These are phyloP conservation scores for Berberis thunbergii DNA, from an alignment of 164 flowering plant species.

Conservation along the genomic window DNA sequence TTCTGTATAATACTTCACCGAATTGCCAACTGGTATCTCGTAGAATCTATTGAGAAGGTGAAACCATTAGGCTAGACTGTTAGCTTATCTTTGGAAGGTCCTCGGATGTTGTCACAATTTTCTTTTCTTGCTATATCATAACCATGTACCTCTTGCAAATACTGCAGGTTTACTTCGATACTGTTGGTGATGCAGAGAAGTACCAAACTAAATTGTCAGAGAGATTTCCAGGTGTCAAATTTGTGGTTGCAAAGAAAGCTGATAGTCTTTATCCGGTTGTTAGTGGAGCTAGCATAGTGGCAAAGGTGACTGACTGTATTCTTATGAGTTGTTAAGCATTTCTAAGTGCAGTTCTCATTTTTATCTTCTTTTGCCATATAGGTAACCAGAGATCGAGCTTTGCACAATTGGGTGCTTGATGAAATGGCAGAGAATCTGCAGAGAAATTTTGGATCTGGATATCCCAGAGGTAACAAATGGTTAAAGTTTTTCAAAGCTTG, in stretches of 20 bases:
- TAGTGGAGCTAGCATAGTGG: conserved; percentile 95
- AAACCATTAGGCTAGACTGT: background rate
- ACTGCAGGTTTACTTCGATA: conserved; percentile 83
- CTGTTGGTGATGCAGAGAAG: conserved; percentile 92
- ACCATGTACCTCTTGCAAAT: conserved; percentile 1
- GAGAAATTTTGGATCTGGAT: conserved; percentile 87
- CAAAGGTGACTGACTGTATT: conserved; percentile 48
- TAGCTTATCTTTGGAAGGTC: background rate
- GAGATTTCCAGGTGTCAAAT: conserved; percentile 68
- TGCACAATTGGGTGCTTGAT: conserved; percentile 67
- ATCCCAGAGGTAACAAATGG: conserved; percentile 69
- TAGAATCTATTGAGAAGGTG: background rate
- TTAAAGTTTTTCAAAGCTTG: background rate
- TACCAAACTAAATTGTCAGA: conserved; percentile 58
- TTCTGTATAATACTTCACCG: background rate
- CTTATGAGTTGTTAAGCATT: no score
- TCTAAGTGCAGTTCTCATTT: no score
- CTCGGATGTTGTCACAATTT: no score
- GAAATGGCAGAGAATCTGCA: conserved; percentile 75
- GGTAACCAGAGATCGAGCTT: conserved; percentile 90
- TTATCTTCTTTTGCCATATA: conserved; percentile 10
- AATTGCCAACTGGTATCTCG: background rate
- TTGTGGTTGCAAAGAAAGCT: conserved; percentile 92
- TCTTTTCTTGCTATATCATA: no score
- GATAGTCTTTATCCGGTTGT: conserved; percentile 96